Percentiles rank a stretch among this genome's conserved stretches.
phyloP scores from a whole-genome alignment of 306 rosid genomes.

The Urtica urens region DNA sequence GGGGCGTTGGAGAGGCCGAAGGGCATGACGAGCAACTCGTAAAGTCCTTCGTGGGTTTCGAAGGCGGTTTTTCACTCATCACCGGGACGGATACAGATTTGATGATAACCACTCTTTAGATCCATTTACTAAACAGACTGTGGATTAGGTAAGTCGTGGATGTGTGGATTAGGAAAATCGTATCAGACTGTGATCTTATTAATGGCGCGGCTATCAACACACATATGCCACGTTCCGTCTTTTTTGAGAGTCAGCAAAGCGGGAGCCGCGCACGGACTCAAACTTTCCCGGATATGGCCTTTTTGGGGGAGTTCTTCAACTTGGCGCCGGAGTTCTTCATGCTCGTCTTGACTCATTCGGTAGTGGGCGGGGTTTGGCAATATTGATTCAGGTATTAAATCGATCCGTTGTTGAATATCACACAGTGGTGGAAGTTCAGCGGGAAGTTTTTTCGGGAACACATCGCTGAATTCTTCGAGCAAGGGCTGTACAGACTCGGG shows the following conservation, averaged over 20 bases:
- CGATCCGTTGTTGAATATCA: neutral
- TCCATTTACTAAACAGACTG: neutral
- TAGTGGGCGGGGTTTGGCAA: neutral
- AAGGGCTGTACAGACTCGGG: too few species aligned
- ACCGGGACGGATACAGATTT: neutral
- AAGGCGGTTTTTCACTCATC: neutral
- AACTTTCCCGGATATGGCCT: neutral
- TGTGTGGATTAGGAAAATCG: neutral
- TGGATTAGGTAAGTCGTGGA: neutral
- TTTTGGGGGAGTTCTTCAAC: neutral
- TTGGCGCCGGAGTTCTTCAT: neutral
- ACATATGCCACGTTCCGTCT: constrained; percentile 1
- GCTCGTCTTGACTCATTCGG: neutral
- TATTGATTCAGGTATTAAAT: neutral
- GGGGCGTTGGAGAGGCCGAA: neutral
- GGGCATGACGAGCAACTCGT: neutral
- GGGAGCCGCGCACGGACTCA: neutral
- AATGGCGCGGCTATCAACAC: neutral
- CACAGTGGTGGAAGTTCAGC: neutral
- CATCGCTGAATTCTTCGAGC: neutral
- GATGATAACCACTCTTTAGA: neutral
- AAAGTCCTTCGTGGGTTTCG: neutral
- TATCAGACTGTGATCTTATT: neutral
- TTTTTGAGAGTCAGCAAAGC: neutral
- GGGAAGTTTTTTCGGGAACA: neutral